A percentile compares a stretch with the other conserved stretches of the same genome.
These are phyloP conservation scores for Crassisporium funariophilum DNA, from an alignment of 768 basidiomycete species.

Conservation along the genomic window DNA sequence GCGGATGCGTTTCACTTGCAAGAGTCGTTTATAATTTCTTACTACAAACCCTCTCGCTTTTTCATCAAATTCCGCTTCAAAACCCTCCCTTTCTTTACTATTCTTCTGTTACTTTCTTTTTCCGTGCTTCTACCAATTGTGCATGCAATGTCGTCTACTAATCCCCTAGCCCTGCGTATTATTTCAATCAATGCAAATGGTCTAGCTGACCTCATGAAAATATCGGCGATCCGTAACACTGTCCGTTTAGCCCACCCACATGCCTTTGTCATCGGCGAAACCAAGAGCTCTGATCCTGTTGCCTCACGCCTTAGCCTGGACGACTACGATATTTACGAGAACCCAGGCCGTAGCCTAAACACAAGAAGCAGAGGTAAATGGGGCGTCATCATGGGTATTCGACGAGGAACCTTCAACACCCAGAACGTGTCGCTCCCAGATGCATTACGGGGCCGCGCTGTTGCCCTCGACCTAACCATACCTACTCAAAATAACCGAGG, in stretches of 20 bases:
- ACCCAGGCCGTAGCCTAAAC: slow-evolving; percentile 11
- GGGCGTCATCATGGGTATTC: slow-evolving; percentile 16
- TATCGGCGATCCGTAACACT: slow-evolving; percentile 1
- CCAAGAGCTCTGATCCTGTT: slow-evolving; percentile 12
- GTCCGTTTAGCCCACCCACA: slow-evolving; percentile 10
- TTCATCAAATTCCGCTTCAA: too few species aligned
- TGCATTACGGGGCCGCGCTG: slow-evolving; percentile 18
- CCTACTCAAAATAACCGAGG: too few species aligned
- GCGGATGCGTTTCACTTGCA: too few species aligned
- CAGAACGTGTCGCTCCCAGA: slow-evolving; percentile 3
- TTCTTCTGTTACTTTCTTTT: too few species aligned
- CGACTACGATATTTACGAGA: too few species aligned
- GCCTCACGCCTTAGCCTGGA: not conserved
- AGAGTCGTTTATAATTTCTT: too few species aligned
- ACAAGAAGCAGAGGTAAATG: slow-evolving; percentile 11
- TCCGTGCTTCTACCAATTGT: too few species aligned
- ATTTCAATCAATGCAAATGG: too few species aligned
- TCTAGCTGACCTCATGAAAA: slow-evolving; percentile 7
- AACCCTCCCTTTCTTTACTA: too few species aligned
- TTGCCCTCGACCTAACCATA: slow-evolving; percentile 22
- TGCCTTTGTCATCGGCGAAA: slow-evolving; percentile 17
- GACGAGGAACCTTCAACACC: slow-evolving; percentile 6
- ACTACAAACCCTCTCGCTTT: too few species aligned
- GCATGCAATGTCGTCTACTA: too few species aligned
- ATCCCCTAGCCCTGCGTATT: too few species aligned